Conservation (phyloP, 2,329 filamentous ascomycete species). For the Alternaria ethzedia region DNA sequence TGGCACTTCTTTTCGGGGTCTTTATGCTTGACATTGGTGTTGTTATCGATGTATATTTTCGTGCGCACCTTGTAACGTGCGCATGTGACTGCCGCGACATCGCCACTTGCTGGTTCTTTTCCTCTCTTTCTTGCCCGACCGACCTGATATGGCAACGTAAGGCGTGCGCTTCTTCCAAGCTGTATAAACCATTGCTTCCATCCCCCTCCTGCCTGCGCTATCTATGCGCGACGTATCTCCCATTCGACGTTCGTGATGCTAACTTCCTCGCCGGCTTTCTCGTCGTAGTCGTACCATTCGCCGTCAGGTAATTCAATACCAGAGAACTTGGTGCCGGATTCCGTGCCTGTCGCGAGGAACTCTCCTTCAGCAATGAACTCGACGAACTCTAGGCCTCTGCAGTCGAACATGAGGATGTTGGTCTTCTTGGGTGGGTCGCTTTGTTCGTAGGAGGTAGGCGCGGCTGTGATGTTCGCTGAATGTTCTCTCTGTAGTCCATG, state of each 20-base stretch:
- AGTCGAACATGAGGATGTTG: constrained; percentile 90
- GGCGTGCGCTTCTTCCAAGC: too few relatives aligned
- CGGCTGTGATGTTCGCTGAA: constrained; percentile 80
- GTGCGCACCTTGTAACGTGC: too few relatives aligned
- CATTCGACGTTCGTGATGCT: constrained; percentile 89
- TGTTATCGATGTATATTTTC: too few relatives aligned
- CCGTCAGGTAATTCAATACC: constrained; percentile 84
- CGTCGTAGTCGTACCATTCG: constrained; percentile 98
- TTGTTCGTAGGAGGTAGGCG: constrained; percentile 74
- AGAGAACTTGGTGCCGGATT: constrained; percentile 82
- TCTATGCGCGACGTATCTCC: constrained; percentile 76
- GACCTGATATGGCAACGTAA: too few relatives aligned
- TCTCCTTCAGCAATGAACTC: constrained; percentile 95
- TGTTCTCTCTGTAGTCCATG: constrained; percentile 71
- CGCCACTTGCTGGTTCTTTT: too few relatives aligned
- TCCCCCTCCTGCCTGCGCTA: too few relatives aligned
- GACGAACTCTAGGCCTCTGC: constrained; percentile 87
- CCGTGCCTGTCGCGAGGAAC: constrained; percentile 82
- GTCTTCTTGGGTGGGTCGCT: constrained; percentile 74
- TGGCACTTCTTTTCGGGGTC: too few relatives aligned
- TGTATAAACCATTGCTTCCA: too few relatives aligned
- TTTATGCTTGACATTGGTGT: too few relatives aligned
- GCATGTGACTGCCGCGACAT: too few relatives aligned
- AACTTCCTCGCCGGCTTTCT: constrained; percentile 90
- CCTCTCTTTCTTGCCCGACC: too few relatives aligned